Conservation (phyloP, 2,329 filamentous ascomycete species). For the Phaeophleospora eucalypticola region DNA sequence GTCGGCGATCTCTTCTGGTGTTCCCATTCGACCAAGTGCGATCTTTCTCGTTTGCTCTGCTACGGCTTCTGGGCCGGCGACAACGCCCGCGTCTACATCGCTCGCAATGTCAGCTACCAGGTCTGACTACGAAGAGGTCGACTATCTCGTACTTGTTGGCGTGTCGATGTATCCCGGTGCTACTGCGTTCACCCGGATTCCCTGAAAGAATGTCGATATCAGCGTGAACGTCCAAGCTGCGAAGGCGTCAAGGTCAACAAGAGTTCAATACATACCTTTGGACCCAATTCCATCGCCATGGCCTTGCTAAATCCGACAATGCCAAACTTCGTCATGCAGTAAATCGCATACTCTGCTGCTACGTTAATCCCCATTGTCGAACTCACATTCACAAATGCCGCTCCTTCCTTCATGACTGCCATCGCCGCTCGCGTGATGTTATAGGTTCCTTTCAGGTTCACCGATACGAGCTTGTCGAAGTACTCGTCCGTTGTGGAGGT, state of each 20-base stretch:
- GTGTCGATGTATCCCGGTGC: slow-evolving; percentile 45
- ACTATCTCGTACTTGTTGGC: slow-evolving; percentile 37
- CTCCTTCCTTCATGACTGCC: slow-evolving; percentile 32
- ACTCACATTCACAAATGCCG: slow-evolving; percentile 42
- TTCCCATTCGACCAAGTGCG: slow-evolving; percentile 42
- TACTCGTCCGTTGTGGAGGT: slow-evolving; percentile 42
- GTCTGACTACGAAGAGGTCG: not conserved
- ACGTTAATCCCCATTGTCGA: slow-evolving; percentile 37
- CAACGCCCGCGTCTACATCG: slow-evolving; percentile 40
- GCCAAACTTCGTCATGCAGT: slow-evolving; percentile 42
- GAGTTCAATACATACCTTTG: slow-evolving; percentile 13
- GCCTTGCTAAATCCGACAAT: slow-evolving; percentile 45
- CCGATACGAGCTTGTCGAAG: slow-evolving; percentile 37
- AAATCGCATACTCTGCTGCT: slow-evolving; percentile 39
- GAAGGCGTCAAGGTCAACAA: not conserved
- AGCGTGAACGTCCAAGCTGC: no score
- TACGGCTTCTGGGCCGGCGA: slow-evolving; percentile 45
- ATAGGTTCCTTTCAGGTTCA: slow-evolving; percentile 41
- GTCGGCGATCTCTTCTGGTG: slow-evolving; percentile 47
- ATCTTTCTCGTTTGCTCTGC: slow-evolving; percentile 38
- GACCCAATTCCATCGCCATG: slow-evolving; percentile 39
- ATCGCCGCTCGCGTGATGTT: slow-evolving; percentile 40
- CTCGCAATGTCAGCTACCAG: not conserved
- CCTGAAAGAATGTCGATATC: slow-evolving; percentile 4
- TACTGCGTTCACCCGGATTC: slow-evolving; percentile 39